Evolutionary conservation across 345 rosid species (phyloP), one percentile per base, ranked within the genome.

Genomic region (Erodium maritimum): DNA sequence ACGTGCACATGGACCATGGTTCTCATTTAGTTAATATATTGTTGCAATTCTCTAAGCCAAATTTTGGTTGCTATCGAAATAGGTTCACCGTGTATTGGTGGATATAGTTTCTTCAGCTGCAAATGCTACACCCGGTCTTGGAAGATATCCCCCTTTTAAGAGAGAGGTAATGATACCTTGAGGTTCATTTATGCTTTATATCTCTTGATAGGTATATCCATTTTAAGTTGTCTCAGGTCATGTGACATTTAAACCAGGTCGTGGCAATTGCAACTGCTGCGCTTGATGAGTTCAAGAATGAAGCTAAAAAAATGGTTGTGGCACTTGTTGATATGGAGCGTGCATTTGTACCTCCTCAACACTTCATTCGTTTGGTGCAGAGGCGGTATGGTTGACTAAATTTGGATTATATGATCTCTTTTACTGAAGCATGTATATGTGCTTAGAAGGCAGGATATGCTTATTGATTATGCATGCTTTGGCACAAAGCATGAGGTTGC

Each of bases 311-410:
- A 69, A 90, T 94, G 99, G 99, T 94, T 1, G 81, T 94, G 70
- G 97, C 99, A 19, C 76, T 94, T 33, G 97, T 94, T 60, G 99
- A 94, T 71, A 94, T 94, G 99, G 99, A 94, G 71, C 97, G 99
- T 52, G 97, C 81, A 33, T 94, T 94, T 79, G 99, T 94, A 67
- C 99, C 99, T 61, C 97, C 99, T 65, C 99, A 94, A 61, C 99
- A 94, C 70, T 94, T 94, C 72, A 94, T 94, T 66, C 96, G 99
- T 42, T 79, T 94, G 69, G 93, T 94, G 62, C 99, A 94, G 58
- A 81, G 99, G 67, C 71, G 97, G 99, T 90, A 83, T 56, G 68
- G 42, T 60, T 13, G 45, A 14, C 14, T 42, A 7, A 42, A 10
- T 10, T 13, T 42, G 14, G 48, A 14, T 10, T 9, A 14, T 42